Evolutionary conservation across 2,329 filamentous ascomycete species (phyloP), one percentile per base, ranked within the genome.

Genomic region (Grosmannia serpens): DNA sequence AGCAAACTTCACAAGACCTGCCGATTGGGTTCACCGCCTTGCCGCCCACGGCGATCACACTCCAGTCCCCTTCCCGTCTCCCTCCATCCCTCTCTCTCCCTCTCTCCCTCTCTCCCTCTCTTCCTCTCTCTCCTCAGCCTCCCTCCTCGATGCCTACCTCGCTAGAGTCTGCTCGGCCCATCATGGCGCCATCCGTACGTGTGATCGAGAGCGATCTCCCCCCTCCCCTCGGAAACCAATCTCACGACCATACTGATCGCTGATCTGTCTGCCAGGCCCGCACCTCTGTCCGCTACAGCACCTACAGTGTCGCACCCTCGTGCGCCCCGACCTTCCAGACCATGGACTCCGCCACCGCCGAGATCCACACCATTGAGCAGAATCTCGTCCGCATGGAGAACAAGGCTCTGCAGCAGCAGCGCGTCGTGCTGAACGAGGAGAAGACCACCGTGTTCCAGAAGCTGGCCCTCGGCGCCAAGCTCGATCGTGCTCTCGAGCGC

Each of bases 351-450:
- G 78, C 75, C 53, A 74, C 77, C 54, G 77, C 78, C 65, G 81
- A 83, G 70, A 82, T 84, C 65, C 74, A 74, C 71, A 83, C 88
- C 65, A 90, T 94, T 71, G 87, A 88, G 66, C 83, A 86, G 61
- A 86, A 88, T 60, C 83, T 96, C 63, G 86, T 90, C 67, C 88
- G 91, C 68, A 88, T 96, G 75, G 89, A 95, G 73, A 94, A 95
- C 78, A 90, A 89, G 74, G 88, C 87, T 54, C 84, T 96, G 31
- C 77, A 83, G 65, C 83, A 87, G 67, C 91, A 96, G 76, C 87
- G 91, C 65, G 91, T 91, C 68, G 78, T 84, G 59, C 83, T 91
- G 63, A 87, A 79, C 69, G 83, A 87, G 62, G 85, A 92, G 72
- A 95, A 95, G 79, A 83, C 80, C 24, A 88, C 89, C 67, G 86